Percentiles rank a stretch among this genome's conserved stretches.
phyloP scores from a whole-genome alignment of 352 stramenopile genomes.

The Thraustochytrium striatum region DNA sequence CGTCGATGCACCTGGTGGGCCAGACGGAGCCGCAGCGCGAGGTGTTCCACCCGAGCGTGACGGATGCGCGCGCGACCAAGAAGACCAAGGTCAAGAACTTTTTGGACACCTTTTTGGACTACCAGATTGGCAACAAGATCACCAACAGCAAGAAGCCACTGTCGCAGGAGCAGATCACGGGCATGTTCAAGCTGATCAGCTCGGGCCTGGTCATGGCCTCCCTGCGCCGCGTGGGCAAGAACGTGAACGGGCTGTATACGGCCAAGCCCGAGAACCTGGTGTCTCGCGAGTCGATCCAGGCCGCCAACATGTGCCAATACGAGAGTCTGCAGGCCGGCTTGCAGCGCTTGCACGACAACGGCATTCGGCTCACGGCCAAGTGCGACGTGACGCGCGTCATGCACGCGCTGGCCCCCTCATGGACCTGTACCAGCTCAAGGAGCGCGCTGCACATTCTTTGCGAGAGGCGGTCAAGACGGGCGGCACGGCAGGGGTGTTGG shows the following conservation, averaged over 20 bases:
- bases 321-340: constrained; percentile 41
- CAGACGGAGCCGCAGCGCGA: constrained; percentile 55
- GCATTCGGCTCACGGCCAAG: neutral
- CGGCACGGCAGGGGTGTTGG: constrained; percentile 4
- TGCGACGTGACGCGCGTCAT: constrained; percentile 43
- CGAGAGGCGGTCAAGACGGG: neutral
- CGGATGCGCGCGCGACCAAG: constrained; percentile 14
- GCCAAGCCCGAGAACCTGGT: no score
- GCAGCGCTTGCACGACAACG: neutral
- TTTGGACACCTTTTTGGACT: constrained; percentile 15
- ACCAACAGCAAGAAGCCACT: no score
- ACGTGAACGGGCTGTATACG: constrained; percentile 13
- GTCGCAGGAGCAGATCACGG: neutral
- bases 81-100: constrained; percentile 11
- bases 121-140: constrained; percentile 1
- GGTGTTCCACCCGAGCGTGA: constrained; percentile 23
- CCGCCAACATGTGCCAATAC: constrained; percentile 24
- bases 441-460: constrained; percentile 5
- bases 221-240: neutral
- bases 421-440: constrained; percentile 41
- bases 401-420: constrained; percentile 26
- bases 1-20: constrained; percentile 52
- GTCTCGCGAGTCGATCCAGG: neutral
- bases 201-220: neutral
- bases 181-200: neutral